A percentile compares a stretch with the other conserved stretches of the same genome.
Conservation (phyloP, 2,329 filamentous ascomycete species). For the Fusarium phyllophilum region DNA sequence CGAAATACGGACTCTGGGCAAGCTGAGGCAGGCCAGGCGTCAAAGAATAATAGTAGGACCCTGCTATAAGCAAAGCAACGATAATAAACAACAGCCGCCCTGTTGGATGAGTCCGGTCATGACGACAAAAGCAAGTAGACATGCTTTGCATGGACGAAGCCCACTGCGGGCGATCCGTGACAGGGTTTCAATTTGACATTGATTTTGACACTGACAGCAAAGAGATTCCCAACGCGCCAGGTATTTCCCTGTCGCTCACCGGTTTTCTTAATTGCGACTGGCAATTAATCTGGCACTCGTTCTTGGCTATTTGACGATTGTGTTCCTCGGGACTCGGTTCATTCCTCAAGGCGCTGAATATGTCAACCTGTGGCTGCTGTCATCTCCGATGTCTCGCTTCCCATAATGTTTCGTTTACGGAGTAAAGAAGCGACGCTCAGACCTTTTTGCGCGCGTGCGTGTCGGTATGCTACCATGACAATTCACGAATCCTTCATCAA, state of each 20-base stretch:
- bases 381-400: constrained; percentile 33
- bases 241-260: constrained; percentile 12
- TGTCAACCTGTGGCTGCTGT: constrained; percentile 9
- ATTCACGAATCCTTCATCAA: constrained; percentile 22
- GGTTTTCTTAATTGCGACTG: constrained; percentile 29
- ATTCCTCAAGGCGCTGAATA: constrained; percentile 17
- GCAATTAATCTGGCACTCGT: neutral
- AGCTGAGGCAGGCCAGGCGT: neutral
- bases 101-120: constrained; percentile 14
- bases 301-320: constrained; percentile 25
- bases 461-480: neutral
- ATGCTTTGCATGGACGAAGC: constrained; percentile 36
- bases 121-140: constrained; percentile 32
- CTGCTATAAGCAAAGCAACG: neutral
- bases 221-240: neutral
- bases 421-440: constrained; percentile 3
- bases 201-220: neutral
- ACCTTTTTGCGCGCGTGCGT: neutral
- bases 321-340: constrained; percentile 16
- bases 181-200: constrained; percentile 28
- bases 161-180: constrained; percentile 26
- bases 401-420: constrained; percentile 30
- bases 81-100: neutral
- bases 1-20: neutral
- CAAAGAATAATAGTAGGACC: neutral